These are phyloP conservation scores for Taiozyma onychis DNA, from an alignment of 1,139 yeast genomes.

Conservation along the genomic window DNA sequence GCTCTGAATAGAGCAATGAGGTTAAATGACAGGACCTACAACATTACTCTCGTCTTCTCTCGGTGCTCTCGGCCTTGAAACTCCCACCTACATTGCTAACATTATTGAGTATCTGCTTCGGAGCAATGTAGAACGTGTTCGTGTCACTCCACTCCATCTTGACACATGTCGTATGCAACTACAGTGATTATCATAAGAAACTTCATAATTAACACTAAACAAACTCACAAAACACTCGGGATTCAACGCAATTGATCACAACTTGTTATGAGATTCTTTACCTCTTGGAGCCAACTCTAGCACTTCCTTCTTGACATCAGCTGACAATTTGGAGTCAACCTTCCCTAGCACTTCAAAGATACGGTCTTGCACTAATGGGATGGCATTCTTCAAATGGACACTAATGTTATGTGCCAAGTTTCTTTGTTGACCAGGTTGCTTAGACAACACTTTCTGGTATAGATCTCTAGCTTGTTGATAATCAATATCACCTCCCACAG, in stretches of 20 bases:
- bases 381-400: slow-evolving; percentile 65
- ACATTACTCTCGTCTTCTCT: no score
- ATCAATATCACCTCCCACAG: slow-evolving; percentile 60
- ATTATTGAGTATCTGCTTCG: no score
- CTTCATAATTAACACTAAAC: no score
- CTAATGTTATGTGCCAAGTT: slow-evolving; percentile 82
- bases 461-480: slow-evolving; percentile 60
- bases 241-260: background rate
- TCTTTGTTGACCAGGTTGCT: slow-evolving; percentile 72
- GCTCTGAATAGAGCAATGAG: no score
- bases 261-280: background rate
- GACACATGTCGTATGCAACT: background rate
- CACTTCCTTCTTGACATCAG: slow-evolving; percentile 56
- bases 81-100: no score
- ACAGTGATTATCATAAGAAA: background rate
- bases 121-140: no score
- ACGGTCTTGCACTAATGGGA: slow-evolving; percentile 70
- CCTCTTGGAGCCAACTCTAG: slow-evolving; percentile 47
- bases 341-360: slow-evolving; percentile 73
- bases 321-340: slow-evolving; percentile 64
- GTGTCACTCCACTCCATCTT: no score
- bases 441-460: slow-evolving; percentile 71
- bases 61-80: background rate
- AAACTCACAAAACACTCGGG: background rate
- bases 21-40: no score